Conservation (phyloP, 2,329 filamentous ascomycete species). For the Colletotrichum musae region DNA sequence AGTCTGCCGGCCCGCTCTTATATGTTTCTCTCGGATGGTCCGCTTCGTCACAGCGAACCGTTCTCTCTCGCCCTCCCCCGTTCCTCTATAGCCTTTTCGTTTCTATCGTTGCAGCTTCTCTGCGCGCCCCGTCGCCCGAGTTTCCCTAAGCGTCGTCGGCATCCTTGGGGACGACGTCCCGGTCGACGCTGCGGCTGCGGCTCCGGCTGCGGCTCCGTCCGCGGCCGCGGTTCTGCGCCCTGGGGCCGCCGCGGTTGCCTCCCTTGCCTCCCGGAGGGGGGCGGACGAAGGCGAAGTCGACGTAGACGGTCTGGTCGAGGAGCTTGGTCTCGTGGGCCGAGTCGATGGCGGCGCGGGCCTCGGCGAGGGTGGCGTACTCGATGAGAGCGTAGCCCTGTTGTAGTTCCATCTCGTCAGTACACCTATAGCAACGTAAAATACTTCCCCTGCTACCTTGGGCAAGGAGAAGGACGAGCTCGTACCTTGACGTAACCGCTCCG, state of each 20-base stretch:
- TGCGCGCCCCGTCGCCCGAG: too few species aligned
- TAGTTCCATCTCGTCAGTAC: not conserved
- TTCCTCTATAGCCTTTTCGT: not conserved
- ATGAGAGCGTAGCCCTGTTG: conserved; percentile 85
- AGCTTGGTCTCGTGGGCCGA: conserved; percentile 83
- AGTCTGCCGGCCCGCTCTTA: not conserved
- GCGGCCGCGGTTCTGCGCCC: conserved; percentile 54
- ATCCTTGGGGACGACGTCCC: conserved; percentile 19
- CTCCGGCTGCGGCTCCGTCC: conserved; percentile 57
- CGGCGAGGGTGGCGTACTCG: conserved; percentile 84
- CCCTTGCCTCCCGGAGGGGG: conserved; percentile 72
- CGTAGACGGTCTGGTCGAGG: conserved; percentile 83
- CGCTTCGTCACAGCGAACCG: not conserved
- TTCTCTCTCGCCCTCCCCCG: not conserved
- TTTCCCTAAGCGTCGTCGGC: conserved; percentile 28
- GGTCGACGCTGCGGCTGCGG: conserved; percentile 52
- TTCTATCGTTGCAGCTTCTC: too few species aligned
- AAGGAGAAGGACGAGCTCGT: not conserved
- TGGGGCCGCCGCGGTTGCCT: conserved; percentile 54
- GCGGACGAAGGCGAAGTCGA: conserved; percentile 89
- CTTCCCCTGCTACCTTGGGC: too few species aligned
- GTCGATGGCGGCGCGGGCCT: conserved; percentile 86
- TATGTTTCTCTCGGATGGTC: not conserved
- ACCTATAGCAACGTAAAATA: not conserved
- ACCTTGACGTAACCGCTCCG: conserved; percentile 91